A percentile compares a stretch with the other conserved stretches of the same genome.
Conservation (phyloP, 2,329 filamentous ascomycete species). For the Albophoma yamanashiensis region DNA sequence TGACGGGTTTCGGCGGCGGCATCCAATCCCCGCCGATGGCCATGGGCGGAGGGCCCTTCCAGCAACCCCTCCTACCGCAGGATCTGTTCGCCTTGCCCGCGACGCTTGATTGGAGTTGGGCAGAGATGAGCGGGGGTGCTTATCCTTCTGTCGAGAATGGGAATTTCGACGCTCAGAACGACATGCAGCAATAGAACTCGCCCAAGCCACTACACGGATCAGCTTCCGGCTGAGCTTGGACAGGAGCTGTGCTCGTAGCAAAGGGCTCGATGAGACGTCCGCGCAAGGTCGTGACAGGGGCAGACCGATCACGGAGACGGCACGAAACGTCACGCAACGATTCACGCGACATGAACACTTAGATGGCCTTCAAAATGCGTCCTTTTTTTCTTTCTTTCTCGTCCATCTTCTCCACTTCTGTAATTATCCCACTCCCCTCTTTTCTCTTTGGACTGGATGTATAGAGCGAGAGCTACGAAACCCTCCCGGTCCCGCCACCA, state of each 20-base stretch:
- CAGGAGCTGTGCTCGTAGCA: not conserved
- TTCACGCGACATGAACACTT: not conserved
- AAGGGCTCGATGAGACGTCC: not conserved
- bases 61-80: conserved; percentile 82
- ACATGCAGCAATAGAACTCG: conserved; percentile 1
- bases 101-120: conserved; percentile 84
- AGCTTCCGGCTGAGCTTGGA: not conserved
- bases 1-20: conserved; percentile 31
- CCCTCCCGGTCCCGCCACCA: not conserved
- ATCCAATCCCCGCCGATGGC: conserved; percentile 6
- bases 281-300: not conserved
- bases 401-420: not conserved
- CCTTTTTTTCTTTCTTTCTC: not conserved
- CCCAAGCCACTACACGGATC: too few species aligned
- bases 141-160: conserved; percentile 57
- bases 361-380: not conserved
- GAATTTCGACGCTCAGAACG: conserved; percentile 26
- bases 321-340: not conserved
- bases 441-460: not conserved
- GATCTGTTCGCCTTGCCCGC: conserved; percentile 95
- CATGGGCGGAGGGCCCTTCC: conserved; percentile 37
- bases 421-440: not conserved
- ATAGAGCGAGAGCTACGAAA: not conserved
- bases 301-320: not conserved
- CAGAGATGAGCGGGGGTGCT: conserved; percentile 54